Percentiles rank a stretch among this genome's conserved stretches.
phyloP scores from a whole-genome alignment of 176 grass and related monocot genomes.

The Bolboschoenus planiculmis region DNA sequence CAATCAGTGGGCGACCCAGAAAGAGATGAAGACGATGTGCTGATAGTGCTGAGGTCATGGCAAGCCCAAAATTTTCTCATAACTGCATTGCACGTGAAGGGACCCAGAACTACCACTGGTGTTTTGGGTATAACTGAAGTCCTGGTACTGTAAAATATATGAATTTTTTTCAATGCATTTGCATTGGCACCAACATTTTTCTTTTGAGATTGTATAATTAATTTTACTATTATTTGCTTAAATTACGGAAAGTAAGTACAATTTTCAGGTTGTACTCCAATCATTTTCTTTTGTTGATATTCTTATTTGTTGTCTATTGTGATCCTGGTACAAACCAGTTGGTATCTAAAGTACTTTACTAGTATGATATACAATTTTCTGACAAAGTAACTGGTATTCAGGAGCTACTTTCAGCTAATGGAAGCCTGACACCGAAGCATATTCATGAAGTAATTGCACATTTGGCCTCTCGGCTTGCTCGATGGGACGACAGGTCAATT shows the following conservation, averaged over 20 bases:
- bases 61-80: slow-evolving; percentile 56
- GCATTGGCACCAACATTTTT: neutral
- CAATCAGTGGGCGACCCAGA: slow-evolving; percentile 43
- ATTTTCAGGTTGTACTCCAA: neutral
- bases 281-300: neutral
- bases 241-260: neutral
- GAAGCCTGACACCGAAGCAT: slow-evolving; percentile 32
- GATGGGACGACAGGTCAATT: slow-evolving; percentile 51
- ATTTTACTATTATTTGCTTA: neutral
- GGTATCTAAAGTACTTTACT: neutral
- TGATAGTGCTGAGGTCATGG: slow-evolving; percentile 48
- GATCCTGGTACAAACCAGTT: neutral
- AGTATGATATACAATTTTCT: neutral
- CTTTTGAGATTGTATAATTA: neutral
- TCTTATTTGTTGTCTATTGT: neutral
- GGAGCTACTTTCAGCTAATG: slow-evolving; percentile 48
- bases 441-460: slow-evolving; percentile 54
- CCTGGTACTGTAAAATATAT: slow-evolving; percentile 29
- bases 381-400: slow-evolving; percentile 2
- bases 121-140: slow-evolving; percentile 48
- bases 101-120: slow-evolving; percentile 28
- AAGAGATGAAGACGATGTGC: slow-evolving; percentile 39
- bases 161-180: neutral
- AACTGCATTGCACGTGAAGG: slow-evolving; percentile 52
- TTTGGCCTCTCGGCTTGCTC: slow-evolving; percentile 45